Base-by-base conservation (phyloP, 768 basidiomycete genomes). In the Pleurotus tuber-regium region DNA sequence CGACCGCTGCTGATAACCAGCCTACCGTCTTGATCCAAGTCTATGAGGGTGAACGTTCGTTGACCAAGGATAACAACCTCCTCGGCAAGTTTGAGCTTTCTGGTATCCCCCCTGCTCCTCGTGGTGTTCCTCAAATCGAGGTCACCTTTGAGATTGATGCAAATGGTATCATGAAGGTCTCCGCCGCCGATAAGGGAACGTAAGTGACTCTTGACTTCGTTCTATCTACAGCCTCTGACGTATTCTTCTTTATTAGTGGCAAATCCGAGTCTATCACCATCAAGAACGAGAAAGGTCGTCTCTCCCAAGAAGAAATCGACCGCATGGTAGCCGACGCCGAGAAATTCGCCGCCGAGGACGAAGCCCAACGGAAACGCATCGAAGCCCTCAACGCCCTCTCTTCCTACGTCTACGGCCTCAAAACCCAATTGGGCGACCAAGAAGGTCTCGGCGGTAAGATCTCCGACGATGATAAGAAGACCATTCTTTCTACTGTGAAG, bases 61-160 rank as follows among this genome's bases (percentile, higher is more conserved):
- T 97, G 63, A 98, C 96, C 58, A 96, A 96, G 84, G 96, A 98
- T 75, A 98, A 97, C 83, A 96, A 97, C 76, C 86, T 88, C 43
- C 88, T 98, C 60, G 95, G 96, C 73, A 94, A 94, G 69, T 98
- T 97, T 69, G 94, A 97, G 71, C 84, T 98, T 31, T 87, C 83
- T 39, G 66, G 90, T 53, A 97, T 98, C 55, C 94, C 96, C 26
- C 93, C 96, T 33, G 89, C 95, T 1, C 95, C 95, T 59, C 92
- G 95, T 56, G 95, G 95, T 66, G 91, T 94, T 46, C 96, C 96
- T 63, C 96, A 98, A 58, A 95, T 98, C 50, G 95, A 98, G 70
- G 95, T 98, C 46, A 86, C 89, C 12, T 98, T 98, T 65, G 93
- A 96, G 73, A 89, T 96, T 63, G 93, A 94, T 59, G 89, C 92